Conservation (phyloP, 2,329 filamentous ascomycete genomes). For the Laburnicola sp. region DNA sequence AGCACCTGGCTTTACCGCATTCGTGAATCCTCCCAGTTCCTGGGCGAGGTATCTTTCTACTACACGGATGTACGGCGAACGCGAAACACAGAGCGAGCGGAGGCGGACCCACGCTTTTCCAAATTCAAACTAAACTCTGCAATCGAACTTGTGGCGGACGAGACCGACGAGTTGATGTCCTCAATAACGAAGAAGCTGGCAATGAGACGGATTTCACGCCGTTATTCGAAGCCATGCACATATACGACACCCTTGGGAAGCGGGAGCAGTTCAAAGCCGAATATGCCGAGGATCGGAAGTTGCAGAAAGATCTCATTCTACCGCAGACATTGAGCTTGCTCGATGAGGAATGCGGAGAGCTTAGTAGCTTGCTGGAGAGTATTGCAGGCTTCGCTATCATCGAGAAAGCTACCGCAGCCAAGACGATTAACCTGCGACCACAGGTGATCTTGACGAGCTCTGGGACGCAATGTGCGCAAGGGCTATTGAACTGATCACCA, state of each 20-base stretch:
- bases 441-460: conserved; percentile 91
- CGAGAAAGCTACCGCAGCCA: conserved; percentile 89
- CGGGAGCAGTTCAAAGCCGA: conserved; percentile 87
- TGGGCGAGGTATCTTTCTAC: conserved; percentile 95
- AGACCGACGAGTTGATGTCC: conserved; percentile 93
- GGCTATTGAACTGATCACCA: conserved; percentile 78
- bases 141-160: conserved; percentile 92
- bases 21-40: conserved; percentile 90
- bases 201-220: conserved; percentile 93
- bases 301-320: conserved; percentile 88
- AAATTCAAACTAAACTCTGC: conserved; percentile 94
- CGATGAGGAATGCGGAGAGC: conserved; percentile 78
- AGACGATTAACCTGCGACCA: conserved; percentile 76
- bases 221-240: conserved; percentile 91
- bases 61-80: conserved; percentile 86
- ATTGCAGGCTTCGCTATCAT: conserved; percentile 97
- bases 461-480: conserved; percentile 98
- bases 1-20: conserved; percentile 97
- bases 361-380: conserved; percentile 90
- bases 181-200: conserved; percentile 82
- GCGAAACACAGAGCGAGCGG: conserved; percentile 79
- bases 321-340: conserved; percentile 75
- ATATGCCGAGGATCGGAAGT: conserved; percentile 86
- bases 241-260: conserved; percentile 91
- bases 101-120: conserved; percentile 72